Evolutionary conservation across 768 basidiomycete species (phyloP).

Genomic region (Neoboletus subvelutipes): DNA sequence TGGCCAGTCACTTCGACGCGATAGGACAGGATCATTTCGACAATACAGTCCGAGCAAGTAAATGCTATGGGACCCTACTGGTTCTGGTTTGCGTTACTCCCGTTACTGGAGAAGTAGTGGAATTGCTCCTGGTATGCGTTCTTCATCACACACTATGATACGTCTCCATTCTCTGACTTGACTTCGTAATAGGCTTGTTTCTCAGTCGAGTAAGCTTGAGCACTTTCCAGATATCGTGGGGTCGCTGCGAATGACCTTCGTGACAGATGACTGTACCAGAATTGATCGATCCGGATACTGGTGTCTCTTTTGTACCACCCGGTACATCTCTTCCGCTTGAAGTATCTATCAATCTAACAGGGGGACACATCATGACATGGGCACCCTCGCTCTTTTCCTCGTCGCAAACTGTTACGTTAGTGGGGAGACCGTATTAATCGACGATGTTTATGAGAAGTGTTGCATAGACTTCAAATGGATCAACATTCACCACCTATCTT

Average conservation of each 20-base stretch:
- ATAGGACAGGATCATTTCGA: too few species aligned
- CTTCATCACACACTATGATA: not conserved
- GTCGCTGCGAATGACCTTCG: not conserved
- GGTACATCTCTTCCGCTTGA: not conserved
- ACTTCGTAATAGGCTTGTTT: not conserved
- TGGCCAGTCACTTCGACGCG: too few species aligned
- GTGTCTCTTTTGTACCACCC: not conserved
- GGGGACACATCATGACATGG: not conserved
- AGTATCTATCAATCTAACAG: not conserved
- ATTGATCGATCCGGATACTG: not conserved
- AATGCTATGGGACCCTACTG: too few species aligned
- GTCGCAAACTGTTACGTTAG: not conserved
- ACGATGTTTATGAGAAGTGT: too few species aligned
- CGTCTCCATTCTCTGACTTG: not conserved
- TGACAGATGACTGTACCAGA: not conserved
- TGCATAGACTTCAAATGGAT: too few species aligned
- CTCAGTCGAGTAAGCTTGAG: not conserved
- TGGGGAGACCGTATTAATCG: not conserved
- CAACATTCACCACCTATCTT: too few species aligned
- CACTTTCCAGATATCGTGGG: not conserved
- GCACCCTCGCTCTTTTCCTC: not conserved
- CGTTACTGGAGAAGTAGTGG: not conserved
- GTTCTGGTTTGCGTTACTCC: not conserved
- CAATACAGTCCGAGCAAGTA: too few species aligned
- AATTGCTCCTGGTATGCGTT: not conserved